Percentiles rank a stretch among this genome's conserved stretches.
Evolutionary conservation across 441 rosid species (phyloP).

Genomic region (Biscutella auriculata): DNA sequence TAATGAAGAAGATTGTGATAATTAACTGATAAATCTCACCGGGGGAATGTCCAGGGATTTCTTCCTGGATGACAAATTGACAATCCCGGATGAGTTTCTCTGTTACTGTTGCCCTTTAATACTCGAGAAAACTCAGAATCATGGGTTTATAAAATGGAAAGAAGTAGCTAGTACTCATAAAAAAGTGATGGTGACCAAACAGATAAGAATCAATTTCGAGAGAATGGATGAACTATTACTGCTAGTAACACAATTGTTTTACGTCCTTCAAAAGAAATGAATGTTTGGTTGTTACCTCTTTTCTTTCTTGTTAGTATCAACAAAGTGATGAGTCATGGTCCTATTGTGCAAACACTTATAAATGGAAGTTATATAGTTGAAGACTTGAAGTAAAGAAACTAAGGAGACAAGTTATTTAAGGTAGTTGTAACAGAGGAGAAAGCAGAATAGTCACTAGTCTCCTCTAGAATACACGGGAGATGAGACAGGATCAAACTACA

Average conservation of each 20-base stretch:
- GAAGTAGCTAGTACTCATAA: constrained; percentile 13
- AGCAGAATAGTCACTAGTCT: too few species aligned
- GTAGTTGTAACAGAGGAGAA: too few species aligned
- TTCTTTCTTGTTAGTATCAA: constrained; percentile 19
- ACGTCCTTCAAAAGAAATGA: constrained; percentile 1
- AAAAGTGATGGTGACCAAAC: background rate
- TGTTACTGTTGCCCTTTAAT: background rate
- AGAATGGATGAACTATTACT: background rate
- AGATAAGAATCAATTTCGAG: background rate
- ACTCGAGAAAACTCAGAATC: constrained; percentile 16
- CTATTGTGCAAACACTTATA: too few species aligned
- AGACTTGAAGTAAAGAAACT: too few species aligned
- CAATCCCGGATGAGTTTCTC: constrained; percentile 3
- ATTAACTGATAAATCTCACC: constrained; percentile 16
- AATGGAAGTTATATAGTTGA: too few species aligned
- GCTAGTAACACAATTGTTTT: background rate
- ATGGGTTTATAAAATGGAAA: constrained; percentile 1
- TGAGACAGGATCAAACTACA: too few species aligned
- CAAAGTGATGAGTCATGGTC: too few species aligned
- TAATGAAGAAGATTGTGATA: too few species aligned
- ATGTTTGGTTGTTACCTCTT: constrained; percentile 17
- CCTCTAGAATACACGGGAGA: too few species aligned
- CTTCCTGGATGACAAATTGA: background rate
- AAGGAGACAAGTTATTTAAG: too few species aligned
- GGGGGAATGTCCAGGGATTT: constrained; percentile 4